Evolutionary conservation across 192 early-diverging fungal species (phyloP), one percentile per base, ranked within the genome.

Genomic region (Rhizophlyctis rosea): DNA sequence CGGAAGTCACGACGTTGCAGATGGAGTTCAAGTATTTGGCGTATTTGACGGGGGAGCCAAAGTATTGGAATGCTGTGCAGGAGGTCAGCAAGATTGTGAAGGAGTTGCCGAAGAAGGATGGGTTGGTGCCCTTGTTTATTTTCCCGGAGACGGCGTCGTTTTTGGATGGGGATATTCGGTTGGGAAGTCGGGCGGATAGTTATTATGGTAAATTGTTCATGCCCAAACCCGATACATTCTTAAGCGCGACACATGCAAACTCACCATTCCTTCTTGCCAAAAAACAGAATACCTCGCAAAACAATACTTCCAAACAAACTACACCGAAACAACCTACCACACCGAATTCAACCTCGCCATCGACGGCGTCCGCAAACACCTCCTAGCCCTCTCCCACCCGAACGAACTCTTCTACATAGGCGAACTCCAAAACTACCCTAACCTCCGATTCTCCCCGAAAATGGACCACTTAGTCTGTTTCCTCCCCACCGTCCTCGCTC

Each of bases 391-490:
- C 51, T 83, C 81, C 3, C 57, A 69, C 4, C 87, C 88, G 21
- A 79, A 78, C 48, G 61, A 82, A 14, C 71, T 83, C 7, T 66
- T 87, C 18, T 92, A 79, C 68, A 69, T 90, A 18, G 87, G 86
- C n/a, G 90, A 92, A 62, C 50, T 51, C 4, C 62, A 25, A 4
- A 50, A 58, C 30, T 47, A 30, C 9, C 31, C 55, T 25, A n/a
- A 14, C n/a, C 4, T 66, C 39, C 30, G 65, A 16, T 54, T 61
- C 7, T 18, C 7, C 18, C 67, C 76, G 23, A 92, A 90, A 65
- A 94, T 96, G 92, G 91, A 96, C 72, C 95, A 98, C 61, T 76
- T 98, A 18, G 91, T 94, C 1, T 96, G 95, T 74, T 98, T 95
- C 74, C 76, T 92, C 21, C 90, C 90, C 11, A 93, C 91, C 0